Evolutionary conservation across 1,139 yeast species (phyloP).

Genomic region (Diutina mesorugosa): DNA sequence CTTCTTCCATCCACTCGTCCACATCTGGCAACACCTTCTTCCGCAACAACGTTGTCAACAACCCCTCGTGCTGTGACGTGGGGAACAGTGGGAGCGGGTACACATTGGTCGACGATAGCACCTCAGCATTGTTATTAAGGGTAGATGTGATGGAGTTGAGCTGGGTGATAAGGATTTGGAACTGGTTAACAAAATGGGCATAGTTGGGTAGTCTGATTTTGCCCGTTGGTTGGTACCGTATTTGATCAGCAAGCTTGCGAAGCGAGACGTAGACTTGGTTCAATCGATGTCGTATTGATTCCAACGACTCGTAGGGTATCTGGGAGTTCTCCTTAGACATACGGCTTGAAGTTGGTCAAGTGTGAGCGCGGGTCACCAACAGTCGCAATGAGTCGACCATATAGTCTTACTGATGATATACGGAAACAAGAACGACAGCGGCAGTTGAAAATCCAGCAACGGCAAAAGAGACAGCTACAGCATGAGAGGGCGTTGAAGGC

Average conservation of each 20-base stretch:
- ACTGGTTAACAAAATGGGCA: conserved; percentile 34
- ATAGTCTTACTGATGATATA: conserved; percentile 30
- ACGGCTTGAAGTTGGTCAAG: neutral
- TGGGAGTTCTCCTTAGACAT: neutral
- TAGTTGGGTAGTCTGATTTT: neutral
- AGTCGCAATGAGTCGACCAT: conserved; percentile 6
- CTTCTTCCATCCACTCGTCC: conserved; percentile 67
- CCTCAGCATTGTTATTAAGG: conserved; percentile 45
- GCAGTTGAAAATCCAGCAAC: conserved; percentile 23
- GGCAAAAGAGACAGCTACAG: conserved; percentile 23
- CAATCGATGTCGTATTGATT: conserved; percentile 28
- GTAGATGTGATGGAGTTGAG: conserved; percentile 61
- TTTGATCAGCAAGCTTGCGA: conserved; percentile 29
- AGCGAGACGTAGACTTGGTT: conserved; percentile 33
- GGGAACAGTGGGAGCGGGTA: conserved; percentile 82
- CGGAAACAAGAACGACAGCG: conserved; percentile 24
- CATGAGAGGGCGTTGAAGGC: conserved; percentile 14
- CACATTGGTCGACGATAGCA: conserved; percentile 54
- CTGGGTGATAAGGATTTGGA: conserved; percentile 74
- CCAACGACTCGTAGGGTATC: conserved; percentile 19
- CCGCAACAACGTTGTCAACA: conserved; percentile 70
- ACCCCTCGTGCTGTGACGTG: conserved; percentile 67
- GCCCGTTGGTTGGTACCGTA: conserved; percentile 16
- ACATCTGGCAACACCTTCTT: conserved; percentile 88
- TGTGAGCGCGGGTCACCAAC: neutral